A percentile compares a stretch with the other conserved stretches of the same genome.
Evolutionary conservation across 2,329 filamentous ascomycete species (phyloP).

Genomic region (Aspergillus calidoustus): DNA sequence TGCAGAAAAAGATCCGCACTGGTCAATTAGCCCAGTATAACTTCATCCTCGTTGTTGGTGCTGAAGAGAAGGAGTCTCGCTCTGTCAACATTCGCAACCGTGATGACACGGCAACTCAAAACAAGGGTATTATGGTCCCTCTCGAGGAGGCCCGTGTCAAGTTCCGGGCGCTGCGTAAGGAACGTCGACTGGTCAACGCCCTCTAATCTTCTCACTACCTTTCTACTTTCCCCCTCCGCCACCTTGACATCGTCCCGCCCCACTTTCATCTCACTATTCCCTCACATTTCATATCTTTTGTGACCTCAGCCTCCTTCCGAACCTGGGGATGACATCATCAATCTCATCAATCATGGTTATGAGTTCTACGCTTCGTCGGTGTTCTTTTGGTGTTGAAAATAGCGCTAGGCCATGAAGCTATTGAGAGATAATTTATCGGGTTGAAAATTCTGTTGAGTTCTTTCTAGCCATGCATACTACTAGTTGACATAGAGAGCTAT

Average conservation of each 20-base stretch:
- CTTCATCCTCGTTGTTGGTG: constrained; percentile 65
- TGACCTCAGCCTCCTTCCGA: background rate
- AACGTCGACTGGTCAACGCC: constrained; percentile 48
- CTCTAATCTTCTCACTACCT: constrained; percentile 33
- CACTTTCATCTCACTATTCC: background rate
- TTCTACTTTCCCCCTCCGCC: background rate
- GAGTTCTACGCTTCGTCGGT: constrained; percentile 3
- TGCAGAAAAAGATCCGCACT: constrained; percentile 58
- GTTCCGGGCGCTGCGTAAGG: constrained; percentile 53
- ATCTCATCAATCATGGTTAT: background rate
- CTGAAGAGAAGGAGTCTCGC: constrained; percentile 62
- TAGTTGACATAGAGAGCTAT: background rate
- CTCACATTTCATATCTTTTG: background rate
- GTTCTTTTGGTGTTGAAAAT: constrained; percentile 13
- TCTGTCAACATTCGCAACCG: constrained; percentile 68
- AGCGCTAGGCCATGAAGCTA: constrained; percentile 7
- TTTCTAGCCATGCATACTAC: background rate
- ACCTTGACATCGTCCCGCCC: background rate
- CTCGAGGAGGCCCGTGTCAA: constrained; percentile 63
- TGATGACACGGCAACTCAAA: constrained; percentile 65
- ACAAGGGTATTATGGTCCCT: constrained; percentile 64
- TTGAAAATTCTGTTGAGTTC: background rate
- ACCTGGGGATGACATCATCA: background rate
- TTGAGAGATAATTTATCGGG: constrained; percentile 4
- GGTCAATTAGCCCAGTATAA: constrained; percentile 56